These are phyloP conservation scores for Nowakowskiella sp. DNA, from an alignment of 192 early-diverging fungal species.

Conservation along the genomic window DNA sequence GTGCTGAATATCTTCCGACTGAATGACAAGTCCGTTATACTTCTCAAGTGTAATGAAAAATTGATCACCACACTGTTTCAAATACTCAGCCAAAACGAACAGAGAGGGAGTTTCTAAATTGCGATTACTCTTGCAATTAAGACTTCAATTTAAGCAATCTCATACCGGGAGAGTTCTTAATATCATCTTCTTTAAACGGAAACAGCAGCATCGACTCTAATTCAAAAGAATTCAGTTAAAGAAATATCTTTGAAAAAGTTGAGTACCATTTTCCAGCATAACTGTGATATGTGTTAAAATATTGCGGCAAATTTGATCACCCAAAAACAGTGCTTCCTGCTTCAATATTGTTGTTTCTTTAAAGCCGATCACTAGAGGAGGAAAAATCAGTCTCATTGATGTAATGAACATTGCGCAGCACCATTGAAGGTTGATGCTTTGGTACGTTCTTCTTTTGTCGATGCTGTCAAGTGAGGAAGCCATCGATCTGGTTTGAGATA, in stretches of 20 bases:
- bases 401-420: no score
- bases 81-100: constrained; percentile 1
- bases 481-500: no score
- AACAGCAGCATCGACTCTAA: background rate
- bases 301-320: no score
- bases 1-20: constrained; percentile 32
- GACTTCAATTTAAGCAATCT: constrained; percentile 21
- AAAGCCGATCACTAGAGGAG: no score
- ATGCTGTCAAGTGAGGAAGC: no score
- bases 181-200: constrained; percentile 2
- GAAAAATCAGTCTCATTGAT: no score
- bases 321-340: no score
- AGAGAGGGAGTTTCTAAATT: constrained; percentile 29
- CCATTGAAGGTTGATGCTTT: no score
- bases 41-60: constrained; percentile 19
- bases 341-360: no score
- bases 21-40: constrained; percentile 14
- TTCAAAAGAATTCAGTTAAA: constrained; percentile 2
- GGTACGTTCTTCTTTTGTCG: no score
- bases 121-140: constrained; percentile 16
- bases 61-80: constrained; percentile 1
- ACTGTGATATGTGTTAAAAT: constrained; percentile 2
- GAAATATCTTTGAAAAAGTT: background rate
- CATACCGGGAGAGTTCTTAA: constrained; percentile 25
- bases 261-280: constrained; percentile 3